Evolutionary conservation across 495 filamentous ascomycete species (phyloP), one percentile per base, ranked within the genome.

Genomic region (Neurospora sp.): DNA sequence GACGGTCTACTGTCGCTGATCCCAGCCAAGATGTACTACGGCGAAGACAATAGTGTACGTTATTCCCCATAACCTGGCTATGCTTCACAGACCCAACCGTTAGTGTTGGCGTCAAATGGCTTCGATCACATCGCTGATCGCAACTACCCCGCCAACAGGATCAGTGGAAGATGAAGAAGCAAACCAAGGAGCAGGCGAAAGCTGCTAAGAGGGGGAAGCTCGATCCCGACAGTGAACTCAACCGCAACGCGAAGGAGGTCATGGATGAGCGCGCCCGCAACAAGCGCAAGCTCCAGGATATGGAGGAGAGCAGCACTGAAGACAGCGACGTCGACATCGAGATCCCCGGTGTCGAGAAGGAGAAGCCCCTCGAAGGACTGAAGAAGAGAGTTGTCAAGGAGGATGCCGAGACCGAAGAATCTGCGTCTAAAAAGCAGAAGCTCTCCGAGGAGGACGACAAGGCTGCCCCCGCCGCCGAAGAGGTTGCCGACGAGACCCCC

Each of bases 21-120:
- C 77, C 96, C 96, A 38, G 94, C 93, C 27, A 94, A 95, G 81
- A 89, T 92, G 76, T 97, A 97, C 82, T 97, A 96, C 79, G 93
- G 91, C 46, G 90, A 94, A 77, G 93, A 96, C 76, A 90, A 84
- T 48, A 94, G 84, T 83, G 94, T 97, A 91, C 76, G 93, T 90
- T 70, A n/a, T 40, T 16, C 69, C 53, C 59, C 27, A 68, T 69
- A 14, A 41, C 68, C 53, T 71, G 40, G 61, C 68, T 31, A 7
- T 16, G 61, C 42, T 44, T 12, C 8, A n/a, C 11, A 39, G 38
- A 9, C 22, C 27, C 40, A 70, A 11, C 9, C 18, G 41, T 22
- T 48, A 77, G 81, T 48, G 61, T 78, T 73, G 69, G 69, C 10
- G 53, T 59, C 38, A 65, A 69, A 27, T 16, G 70, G 14, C 42